Percentiles rank a stretch among this genome's conserved stretches.
Evolutionary conservation across 2,329 filamentous ascomycete genomes (phyloP).

Genomic region (Fusarium heterosporum): DNA sequence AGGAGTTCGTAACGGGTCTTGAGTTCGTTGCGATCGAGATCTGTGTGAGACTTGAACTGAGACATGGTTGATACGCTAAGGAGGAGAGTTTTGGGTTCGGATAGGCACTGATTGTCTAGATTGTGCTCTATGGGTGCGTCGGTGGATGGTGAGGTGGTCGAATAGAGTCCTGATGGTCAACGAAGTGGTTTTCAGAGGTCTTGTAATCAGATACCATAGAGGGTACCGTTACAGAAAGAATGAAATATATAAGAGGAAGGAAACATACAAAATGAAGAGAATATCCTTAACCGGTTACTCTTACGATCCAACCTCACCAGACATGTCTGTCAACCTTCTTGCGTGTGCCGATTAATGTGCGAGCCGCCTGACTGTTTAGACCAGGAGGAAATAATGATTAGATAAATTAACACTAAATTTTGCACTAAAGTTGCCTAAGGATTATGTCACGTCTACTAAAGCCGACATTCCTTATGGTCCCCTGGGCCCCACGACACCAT

Average conservation of each 20-base stretch:
- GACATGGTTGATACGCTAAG: background rate
- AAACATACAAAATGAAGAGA: no score
- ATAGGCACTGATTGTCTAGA: background rate
- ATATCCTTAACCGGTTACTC: background rate
- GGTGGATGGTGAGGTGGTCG: background rate
- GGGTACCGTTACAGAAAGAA: background rate
- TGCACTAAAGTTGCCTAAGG: no score
- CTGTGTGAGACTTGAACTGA: background rate
- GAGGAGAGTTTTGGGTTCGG: background rate
- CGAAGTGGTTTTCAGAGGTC: no score
- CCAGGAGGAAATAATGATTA: no score
- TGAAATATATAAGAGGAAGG: background rate
- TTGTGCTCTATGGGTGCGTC: background rate
- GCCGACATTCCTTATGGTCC: no score
- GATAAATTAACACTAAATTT: no score
- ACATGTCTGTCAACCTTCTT: no score
- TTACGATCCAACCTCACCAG: no score
- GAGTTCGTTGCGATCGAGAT: conserved; percentile 23
- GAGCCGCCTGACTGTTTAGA: no score
- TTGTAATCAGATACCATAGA: background rate
- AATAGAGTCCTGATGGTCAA: background rate
- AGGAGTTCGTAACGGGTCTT: conserved; percentile 2
- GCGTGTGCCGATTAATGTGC: no score
- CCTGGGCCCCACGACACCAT: no score
- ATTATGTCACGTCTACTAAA: no score